Evolutionary conservation across 2,329 filamentous ascomycete genomes (phyloP), one percentile per base, ranked within the genome.

Genomic region (Periconia sp.): DNA sequence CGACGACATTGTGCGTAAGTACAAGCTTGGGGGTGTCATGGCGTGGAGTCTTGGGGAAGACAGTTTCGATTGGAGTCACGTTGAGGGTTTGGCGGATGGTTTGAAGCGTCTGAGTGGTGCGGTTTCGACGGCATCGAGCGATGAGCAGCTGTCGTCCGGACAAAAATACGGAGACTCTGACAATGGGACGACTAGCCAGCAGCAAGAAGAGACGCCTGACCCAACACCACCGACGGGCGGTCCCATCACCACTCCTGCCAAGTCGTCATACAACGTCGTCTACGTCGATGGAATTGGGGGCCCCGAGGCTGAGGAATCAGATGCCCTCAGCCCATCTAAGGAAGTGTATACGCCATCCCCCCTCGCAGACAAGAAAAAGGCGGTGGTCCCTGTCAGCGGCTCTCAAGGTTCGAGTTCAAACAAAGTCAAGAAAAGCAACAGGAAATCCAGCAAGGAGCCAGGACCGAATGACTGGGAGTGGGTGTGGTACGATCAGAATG

Each of bases 31-130:
- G 1, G 89, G 89, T 15, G 83, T 89, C 5, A 90, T 91, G 79
- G 87, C 88, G 0, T 91, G 88, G 88, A 87, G 85, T 18, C 64
- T 91, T 53, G 88, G 86, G 1, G 87, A 91, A 72, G 88, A 91
- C 53, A 66, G 62, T n/a, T 53, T 60, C 19, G 68, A 69, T 53
- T 75, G 66, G 64, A 66, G 60, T 49, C 79, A 76, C 53, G 61
- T 83, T 27, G 73, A 70, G 62, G 73, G 73, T 1, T 75, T 83
- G 66, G 62, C 59, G 2, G 33, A 41, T 17, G 19, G 31, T 6
- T 2, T 45, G 15, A 2, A 45, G 27, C 17, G 2, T 27, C 2
- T 15, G 14, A 19, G 18, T 11, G 27, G 35, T 40, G 45, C 31
- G 13, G 6, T 17, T 47, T 18, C 23, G 23, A 27, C 23, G 23